Base-by-base conservation (phyloP, 176 grass and related monocot species). In the Phragmites australis region DNA sequence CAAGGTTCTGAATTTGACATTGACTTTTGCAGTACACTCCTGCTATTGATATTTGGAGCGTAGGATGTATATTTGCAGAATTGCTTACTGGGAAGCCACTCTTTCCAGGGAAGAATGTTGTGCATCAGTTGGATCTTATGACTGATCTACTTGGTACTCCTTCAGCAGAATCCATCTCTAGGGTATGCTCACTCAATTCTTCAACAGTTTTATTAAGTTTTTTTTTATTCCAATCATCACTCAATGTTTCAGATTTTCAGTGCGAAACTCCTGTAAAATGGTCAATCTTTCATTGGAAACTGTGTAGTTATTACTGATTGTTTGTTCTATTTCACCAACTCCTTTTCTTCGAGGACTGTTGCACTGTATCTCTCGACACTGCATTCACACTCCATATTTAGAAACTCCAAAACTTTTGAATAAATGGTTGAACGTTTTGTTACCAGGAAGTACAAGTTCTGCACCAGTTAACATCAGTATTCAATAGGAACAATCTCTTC, bases 31-130 rank as follows among this genome's bases (percentile, higher is more conserved):
- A 97, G 93, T 97, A 97, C 84, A 97, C 93, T 25, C 93, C 93
- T 55, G 93, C 90, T 68, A 93, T 97, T 87, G 93, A 97, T 82
- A 84, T 97, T 82, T 97, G 93, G 93, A 97, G 93, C 73, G 76
- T 97, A 79, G 93, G 90, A 29, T 97, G 93, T 75, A 97, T 97
- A 84, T 97, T 97, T 80, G 93, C 93, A 41, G 93, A 97, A 56
- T 87, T 97, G 86, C 86, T 97, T 54, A 97, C 84, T 63, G 93
- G 93, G 68, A 93, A 91, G 87, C 88, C 93, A 82, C 70, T 97
- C 49, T 97, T 97, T 91, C 93, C 93, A 72, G 93, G 93, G 45
- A 97, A 97, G 81, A 97, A 97, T 87, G 93, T 97, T 72, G 93
- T 97, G 54, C 93, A 97, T 84, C 93, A 97, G 40, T 88, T 97